Conservation (phyloP, 345 rosid genomes). For the Eucalyptus victrix region DNA sequence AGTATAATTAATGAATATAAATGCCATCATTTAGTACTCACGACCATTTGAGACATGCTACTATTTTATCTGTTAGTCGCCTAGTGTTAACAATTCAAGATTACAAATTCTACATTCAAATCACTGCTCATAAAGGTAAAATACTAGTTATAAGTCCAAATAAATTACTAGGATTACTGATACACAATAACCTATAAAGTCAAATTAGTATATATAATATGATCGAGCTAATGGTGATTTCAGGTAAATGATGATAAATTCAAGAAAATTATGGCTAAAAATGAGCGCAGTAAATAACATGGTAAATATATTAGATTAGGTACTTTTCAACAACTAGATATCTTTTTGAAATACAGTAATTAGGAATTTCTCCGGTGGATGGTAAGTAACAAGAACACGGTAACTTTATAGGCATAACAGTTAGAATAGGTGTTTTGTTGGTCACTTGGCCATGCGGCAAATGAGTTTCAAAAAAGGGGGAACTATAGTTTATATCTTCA, state of each 20-base stretch:
- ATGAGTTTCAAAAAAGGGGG: neutral
- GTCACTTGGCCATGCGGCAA: neutral
- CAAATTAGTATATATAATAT: neutral
- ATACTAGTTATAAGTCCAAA: too few species aligned
- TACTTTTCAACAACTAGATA: neutral
- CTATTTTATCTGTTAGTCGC: neutral
- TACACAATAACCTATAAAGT: too few species aligned
- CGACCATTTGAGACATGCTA: neutral
- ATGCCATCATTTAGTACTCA: neutral
- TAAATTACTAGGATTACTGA: too few species aligned
- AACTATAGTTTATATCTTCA: neutral
- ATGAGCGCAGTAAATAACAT: neutral
- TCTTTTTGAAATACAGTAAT: neutral
- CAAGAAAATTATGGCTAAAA: neutral
- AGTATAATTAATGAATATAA: too few species aligned
- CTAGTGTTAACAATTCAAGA: neutral
- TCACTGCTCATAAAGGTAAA: neutral
- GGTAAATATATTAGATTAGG: neutral
- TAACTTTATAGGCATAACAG: neutral
- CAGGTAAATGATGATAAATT: neutral
- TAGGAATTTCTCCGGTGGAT: neutral
- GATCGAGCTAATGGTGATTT: neutral
- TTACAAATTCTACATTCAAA: neutral
- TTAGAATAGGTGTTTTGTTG: neutral
- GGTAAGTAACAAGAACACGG: neutral